Evolutionary conservation across 352 stramenopile genomes (phyloP), one percentile per base, ranked within the genome.

Genomic region (Aphanomyces astaci): DNA sequence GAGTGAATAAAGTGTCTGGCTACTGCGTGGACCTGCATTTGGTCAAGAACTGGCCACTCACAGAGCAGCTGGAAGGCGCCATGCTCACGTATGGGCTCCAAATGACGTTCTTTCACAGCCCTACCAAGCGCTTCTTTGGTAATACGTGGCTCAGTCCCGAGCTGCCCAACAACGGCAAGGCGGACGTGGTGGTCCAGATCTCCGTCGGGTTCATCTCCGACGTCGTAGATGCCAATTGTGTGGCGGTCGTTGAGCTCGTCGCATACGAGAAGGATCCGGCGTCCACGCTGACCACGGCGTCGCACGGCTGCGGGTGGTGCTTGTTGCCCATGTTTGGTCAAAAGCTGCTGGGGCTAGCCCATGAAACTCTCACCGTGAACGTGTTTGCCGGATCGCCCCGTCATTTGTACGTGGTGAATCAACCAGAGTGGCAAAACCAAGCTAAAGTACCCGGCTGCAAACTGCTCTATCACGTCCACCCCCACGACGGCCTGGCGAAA

Each of bases 181-280:
- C 62, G 2, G 78, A 89, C 30, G 76, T 84, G 0, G 11, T 69
- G 1, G 63, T 92, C n/a, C 87, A 91, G 45, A 76, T 89, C 45
- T 73, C 88, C 4, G 81, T 88, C 1, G 96, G 95, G 46, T 96
- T 96, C 51, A 69, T 89, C 49, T 87, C 91, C 10, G 79, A 87
- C 17, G 80, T 97, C 10, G 77, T 91, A 24, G 95, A 98, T 71
- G 65, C 82, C 10, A 93, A 87, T 63, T 98, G 92, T 55, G 83
- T 97, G 40, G 86, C 84, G 4, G 86, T 98, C n/a, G 71, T 98
- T 10, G 94, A 98, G 71, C 79, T 98, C 11, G 91, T 98, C 13
- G 87, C 85, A 17, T 90, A 92, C 52, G 78, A 95, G 22, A 94
- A 96, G 62, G 82, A 96, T 53, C 74, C 71, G 0, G 77, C 86